Base-by-base conservation (phyloP, 495 filamentous ascomycete genomes). In the Parathielavia appendiculata region DNA sequence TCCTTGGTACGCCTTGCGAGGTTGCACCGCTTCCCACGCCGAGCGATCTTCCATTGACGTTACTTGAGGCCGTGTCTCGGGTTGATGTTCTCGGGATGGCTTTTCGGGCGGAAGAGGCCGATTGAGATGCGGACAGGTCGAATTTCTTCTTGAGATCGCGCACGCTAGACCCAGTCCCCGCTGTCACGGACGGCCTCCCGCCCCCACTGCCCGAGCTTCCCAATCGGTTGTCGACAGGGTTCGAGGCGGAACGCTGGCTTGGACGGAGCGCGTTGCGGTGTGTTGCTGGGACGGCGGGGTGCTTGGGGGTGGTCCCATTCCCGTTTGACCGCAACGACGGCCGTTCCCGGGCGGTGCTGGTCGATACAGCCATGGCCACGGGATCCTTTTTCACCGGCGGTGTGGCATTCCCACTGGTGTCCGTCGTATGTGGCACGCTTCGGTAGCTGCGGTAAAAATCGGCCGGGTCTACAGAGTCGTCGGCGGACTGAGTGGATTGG, bases 121-220 rank as follows among this genome's bases (percentile, higher is more conserved):
- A 50, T 12, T 52, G 58, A 5, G 69, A 57, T 5, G 56, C 36
- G 13, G 66, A 60, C 56, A 74, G 74, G 66, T 83, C 78, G 59
- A 83, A 83, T 50, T 71, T 77, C 62, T 76, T 79, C 63, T 76
- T 75, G 43, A 81, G 67, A 64, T 83, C 79, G 66, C 78, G 80
- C 30, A 83, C 80, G 63, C 77, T 83, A 26, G 75, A 67, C 35
- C 66, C 63, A 39, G 58, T 60, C 51, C 61, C 53, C n/a, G 69
- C 52, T 43, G 67, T 17, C 8, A 3, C 65, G 17, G 73, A 63
- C 47, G 63, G 67, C 36, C 69, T 57, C 52, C 63, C 62, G 14
- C 63, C 48, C 17, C 51, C 61, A 16, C 60, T 56, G 12, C 39
- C 47, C 23, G 36, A 34, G 34, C 12, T 49, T 54, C 53, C 62